These are phyloP conservation scores for Chernovozyma sophiae-reginae DNA, from an alignment of 1,139 yeast genomes.

Conservation along the genomic window DNA sequence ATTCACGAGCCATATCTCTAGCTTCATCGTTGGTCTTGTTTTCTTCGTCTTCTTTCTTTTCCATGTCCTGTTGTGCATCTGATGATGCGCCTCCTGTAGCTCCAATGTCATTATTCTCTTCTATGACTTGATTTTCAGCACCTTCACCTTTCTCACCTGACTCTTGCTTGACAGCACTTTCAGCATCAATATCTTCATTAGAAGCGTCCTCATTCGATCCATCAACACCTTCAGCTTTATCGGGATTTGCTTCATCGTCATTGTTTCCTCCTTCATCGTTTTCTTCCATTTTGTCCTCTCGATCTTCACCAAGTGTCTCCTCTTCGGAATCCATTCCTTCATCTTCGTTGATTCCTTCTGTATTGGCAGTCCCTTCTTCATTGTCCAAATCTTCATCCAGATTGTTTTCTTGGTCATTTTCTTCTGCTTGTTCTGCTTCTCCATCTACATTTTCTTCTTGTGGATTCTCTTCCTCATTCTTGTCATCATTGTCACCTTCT, in stretches of 20 bases:
- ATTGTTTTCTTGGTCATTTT: constrained; percentile 19
- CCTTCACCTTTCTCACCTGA: constrained; percentile 75
- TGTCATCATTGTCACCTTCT: constrained; percentile 14
- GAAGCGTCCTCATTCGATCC: constrained; percentile 48
- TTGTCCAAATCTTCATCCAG: constrained; percentile 18
- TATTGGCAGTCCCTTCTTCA: constrained; percentile 17
- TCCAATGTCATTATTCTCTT: constrained; percentile 69
- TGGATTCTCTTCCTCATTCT: constrained; percentile 16
- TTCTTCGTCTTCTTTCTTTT: constrained; percentile 26
- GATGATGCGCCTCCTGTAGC: constrained; percentile 59
- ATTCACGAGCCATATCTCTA: constrained; percentile 71
- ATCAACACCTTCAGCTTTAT: constrained; percentile 39
- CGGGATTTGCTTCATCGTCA: constrained; percentile 21
- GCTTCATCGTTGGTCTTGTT: constrained; percentile 51
- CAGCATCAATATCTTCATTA: constrained; percentile 52
- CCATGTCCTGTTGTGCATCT: constrained; percentile 43
- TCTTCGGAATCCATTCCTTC: constrained; percentile 17
- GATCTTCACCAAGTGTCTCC: constrained; percentile 14
- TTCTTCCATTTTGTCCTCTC: constrained; percentile 13
- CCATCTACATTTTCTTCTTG: constrained; percentile 16
- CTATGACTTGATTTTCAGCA: constrained; percentile 61
- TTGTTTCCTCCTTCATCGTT: constrained; percentile 23
- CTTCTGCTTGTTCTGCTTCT: constrained; percentile 14
- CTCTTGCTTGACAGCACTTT: constrained; percentile 68
- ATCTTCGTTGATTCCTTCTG: constrained; percentile 20